A percentile compares a stretch with the other conserved stretches of the same genome.
Evolutionary conservation across 768 basidiomycete genomes (phyloP).

Genomic region (Lactifluus subvellereus): DNA sequence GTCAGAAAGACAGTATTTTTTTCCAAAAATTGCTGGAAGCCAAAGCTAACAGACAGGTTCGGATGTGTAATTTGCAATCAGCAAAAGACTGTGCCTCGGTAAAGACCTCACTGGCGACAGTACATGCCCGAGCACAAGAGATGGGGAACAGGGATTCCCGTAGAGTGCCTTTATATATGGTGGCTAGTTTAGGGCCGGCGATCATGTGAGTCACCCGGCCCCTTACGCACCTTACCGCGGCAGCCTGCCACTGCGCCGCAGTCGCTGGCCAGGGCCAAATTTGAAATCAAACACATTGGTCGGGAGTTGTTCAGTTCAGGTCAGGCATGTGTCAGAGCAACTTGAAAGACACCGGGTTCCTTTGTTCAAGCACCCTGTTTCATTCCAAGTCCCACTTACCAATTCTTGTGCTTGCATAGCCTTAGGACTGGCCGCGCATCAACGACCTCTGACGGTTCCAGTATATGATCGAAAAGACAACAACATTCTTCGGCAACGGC

Average conservation of each 20-base stretch:
- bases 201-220: background rate
- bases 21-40: slow-evolving; percentile 90
- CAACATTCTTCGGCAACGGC: background rate
- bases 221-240: background rate
- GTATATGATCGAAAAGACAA: background rate
- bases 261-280: too few relatives aligned
- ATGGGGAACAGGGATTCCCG: slow-evolving; percentile 28
- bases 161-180: slow-evolving; percentile 31
- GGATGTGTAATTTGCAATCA: slow-evolving; percentile 98
- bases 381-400: too few relatives aligned
- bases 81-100: slow-evolving; percentile 95
- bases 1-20: slow-evolving; percentile 23
- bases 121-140: slow-evolving; percentile 90
- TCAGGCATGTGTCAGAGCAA: too few relatives aligned
- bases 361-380: too few relatives aligned
- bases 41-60: slow-evolving; percentile 87
- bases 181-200: slow-evolving; percentile 22
- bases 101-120: slow-evolving; percentile 93
- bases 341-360: too few relatives aligned
- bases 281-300: too few relatives aligned
- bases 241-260: too few relatives aligned
- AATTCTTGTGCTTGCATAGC: too few relatives aligned
- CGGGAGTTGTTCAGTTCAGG: too few relatives aligned
- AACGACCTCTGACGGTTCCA: too few relatives aligned
- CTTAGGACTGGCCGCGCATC: too few relatives aligned